Base-by-base conservation (phyloP, 192 early-diverging fungal species). In the Coemansia sp. region DNA sequence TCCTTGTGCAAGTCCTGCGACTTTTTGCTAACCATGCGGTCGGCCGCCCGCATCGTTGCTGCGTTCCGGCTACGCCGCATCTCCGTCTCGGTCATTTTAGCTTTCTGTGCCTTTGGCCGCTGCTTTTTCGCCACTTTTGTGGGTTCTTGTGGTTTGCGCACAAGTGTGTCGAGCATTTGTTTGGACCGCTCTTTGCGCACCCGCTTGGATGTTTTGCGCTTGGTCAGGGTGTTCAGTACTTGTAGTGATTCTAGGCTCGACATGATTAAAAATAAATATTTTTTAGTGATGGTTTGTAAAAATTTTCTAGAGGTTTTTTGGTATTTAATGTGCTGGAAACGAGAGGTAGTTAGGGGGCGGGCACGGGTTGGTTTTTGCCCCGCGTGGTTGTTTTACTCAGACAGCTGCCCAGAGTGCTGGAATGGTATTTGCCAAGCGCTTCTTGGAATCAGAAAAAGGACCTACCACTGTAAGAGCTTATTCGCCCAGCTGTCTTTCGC, bases 141-240 rank as follows among this genome's bases (percentile, higher is more conserved):
- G 37, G 56, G 38, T 14, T 27, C 19, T 39, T 13, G 22, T 59
- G 55, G 53, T 29, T 54, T 54, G 53, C 53, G 53, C 11, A 54
- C 23, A 7, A 54, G 26, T 11, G 53, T 27, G 24, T 54, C 26
- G 27, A 54, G 24, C 14, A 26, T 13, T n/a, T 54, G 12, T 23
- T 54, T 54, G 24, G 53, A 22, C 27, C 62, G 66, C 18, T 62
- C 60, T 26, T 59, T 62, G 60, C 73, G 73, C 18, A 35, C 32
- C 13, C 63, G 71, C 62, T 65, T 79, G n/a, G 77, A 68, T 3
- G 64, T 47, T 45, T 49, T 59, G 71, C 55, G 61, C 50, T 71
- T 69, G 38, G 68, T 53, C 54, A 79, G 58, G 6, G 19, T 60
- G 54, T 49, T 70, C 27, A 79, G 62, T 39, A 65, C 64, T 12